Evolutionary conservation across 2,329 filamentous ascomycete species (phyloP).

Genomic region (Drechmeria coniospora): DNA sequence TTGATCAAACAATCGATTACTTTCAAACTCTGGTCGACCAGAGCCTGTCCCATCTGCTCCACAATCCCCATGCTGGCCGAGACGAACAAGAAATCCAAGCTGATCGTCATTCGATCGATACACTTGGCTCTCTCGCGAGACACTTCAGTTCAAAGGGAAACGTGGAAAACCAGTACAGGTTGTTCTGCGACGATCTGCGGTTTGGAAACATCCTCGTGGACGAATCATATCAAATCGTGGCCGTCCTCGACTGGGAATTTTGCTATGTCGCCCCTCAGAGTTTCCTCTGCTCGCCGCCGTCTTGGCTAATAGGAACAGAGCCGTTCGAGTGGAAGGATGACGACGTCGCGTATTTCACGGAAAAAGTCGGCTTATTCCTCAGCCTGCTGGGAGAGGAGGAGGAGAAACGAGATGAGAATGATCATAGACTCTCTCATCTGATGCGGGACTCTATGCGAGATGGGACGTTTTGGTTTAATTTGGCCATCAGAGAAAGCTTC

Average conservation of each 20-base stretch:
- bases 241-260: constrained; percentile 3
- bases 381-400: constrained; percentile 1
- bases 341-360: background rate
- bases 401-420: background rate
- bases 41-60: background rate
- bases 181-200: constrained; percentile 2
- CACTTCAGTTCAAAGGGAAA: background rate
- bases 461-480: constrained; percentile 1
- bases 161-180: background rate
- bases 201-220: constrained; percentile 2
- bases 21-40: constrained; percentile 1
- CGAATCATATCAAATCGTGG: constrained; percentile 2
- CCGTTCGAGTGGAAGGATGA: constrained; percentile 1
- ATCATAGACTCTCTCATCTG: constrained; percentile 1
- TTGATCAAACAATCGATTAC: background rate
- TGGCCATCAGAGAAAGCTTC: constrained; percentile 2
- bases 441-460: constrained; percentile 2
- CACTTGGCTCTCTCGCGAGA: background rate
- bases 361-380: constrained; percentile 1
- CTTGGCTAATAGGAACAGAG: constrained; percentile 3
- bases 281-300: constrained; percentile 2
- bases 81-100: background rate
- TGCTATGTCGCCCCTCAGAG: constrained; percentile 2
- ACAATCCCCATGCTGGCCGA: background rate
- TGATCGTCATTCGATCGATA: background rate